phyloP scores from a whole-genome alignment of 2,329 filamentous ascomycete species.

The Sphaerulina musiva region DNA sequence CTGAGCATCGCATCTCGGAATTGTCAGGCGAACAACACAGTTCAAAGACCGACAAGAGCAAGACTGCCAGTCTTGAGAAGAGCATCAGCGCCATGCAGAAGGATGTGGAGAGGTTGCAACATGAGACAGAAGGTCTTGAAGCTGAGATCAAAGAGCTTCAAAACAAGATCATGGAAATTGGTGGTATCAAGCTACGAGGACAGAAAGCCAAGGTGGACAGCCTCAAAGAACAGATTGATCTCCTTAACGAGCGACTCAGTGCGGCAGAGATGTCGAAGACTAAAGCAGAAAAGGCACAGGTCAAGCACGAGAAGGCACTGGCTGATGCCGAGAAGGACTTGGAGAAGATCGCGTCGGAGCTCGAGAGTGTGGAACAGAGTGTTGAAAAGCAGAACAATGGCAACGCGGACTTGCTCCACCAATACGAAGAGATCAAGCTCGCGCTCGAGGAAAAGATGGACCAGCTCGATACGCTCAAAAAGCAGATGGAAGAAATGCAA shows the following conservation, averaged over 20 bases:
- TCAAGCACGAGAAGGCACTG: conserved; percentile 78
- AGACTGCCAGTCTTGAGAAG: conserved; percentile 66
- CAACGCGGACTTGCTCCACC: conserved; percentile 63
- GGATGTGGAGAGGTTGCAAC: conserved; percentile 71
- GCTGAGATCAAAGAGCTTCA: conserved; percentile 88
- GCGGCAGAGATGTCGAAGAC: conserved; percentile 79
- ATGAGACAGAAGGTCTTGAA: conserved; percentile 83
- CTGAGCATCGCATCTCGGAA: conserved; percentile 78
- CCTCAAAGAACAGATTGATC: conserved; percentile 76
- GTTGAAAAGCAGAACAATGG: conserved; percentile 69
- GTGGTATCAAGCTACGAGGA: conserved; percentile 82
- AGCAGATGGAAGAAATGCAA: conserved; percentile 78
- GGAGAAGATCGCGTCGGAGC: conserved; percentile 61
- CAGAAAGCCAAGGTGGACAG: conserved; percentile 89
- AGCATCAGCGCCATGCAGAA: conserved; percentile 68
- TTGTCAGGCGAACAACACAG: conserved; percentile 73
- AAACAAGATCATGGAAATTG: conserved; percentile 97
- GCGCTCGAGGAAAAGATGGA: conserved; percentile 71
- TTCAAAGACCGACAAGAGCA: conserved; percentile 70
- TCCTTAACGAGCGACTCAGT: conserved; percentile 73
- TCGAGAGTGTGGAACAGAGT: conserved; percentile 71
- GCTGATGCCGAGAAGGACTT: conserved; percentile 74
- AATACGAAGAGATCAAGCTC: conserved; percentile 73
- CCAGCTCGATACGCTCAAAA: conserved; percentile 71
- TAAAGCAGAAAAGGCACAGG: conserved; percentile 88